A percentile compares a stretch with the other conserved stretches of the same genome.
Evolutionary conservation across 2,329 filamentous ascomycete species (phyloP).

Genomic region (Diaporthe sp.): DNA sequence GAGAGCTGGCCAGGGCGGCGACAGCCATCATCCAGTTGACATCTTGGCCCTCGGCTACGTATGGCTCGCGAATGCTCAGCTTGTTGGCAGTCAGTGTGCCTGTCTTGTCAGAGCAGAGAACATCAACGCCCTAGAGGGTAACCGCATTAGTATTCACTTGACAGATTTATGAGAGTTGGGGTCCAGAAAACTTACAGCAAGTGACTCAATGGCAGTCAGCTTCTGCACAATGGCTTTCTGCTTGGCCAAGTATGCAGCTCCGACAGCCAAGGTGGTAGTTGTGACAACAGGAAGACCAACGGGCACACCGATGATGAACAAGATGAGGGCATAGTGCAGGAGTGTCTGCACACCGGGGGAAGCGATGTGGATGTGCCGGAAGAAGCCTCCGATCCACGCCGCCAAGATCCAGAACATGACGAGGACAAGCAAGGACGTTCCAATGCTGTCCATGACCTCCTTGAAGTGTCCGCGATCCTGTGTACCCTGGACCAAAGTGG

Average conservation of each 20-base stretch:
- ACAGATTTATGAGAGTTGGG: no score
- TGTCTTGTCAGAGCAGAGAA: constrained; percentile 87
- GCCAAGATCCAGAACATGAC: constrained; percentile 84
- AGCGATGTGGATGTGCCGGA: constrained; percentile 76
- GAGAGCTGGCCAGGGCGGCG: constrained; percentile 81
- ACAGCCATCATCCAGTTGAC: constrained; percentile 90
- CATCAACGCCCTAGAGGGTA: constrained; percentile 71
- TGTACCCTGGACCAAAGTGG: constrained; percentile 80
- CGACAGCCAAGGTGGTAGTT: constrained; percentile 82
- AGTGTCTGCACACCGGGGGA: constrained; percentile 74
- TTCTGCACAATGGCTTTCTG: constrained; percentile 84
- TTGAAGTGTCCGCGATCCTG: constrained; percentile 84
- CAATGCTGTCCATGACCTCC: constrained; percentile 87
- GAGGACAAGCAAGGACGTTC: constrained; percentile 79
- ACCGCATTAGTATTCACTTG: background rate
- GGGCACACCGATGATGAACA: constrained; percentile 84
- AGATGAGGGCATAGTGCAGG: constrained; percentile 77
- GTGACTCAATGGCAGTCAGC: constrained; percentile 57
- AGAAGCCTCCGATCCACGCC: constrained; percentile 85
- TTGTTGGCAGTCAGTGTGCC: constrained; percentile 83
- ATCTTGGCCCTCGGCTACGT: constrained; percentile 81
- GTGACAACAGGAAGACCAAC: constrained; percentile 86
- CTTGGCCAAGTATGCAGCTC: constrained; percentile 82
- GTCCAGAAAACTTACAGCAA: constrained; percentile 58
- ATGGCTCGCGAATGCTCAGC: constrained; percentile 82